Conservation (phyloP, 345 rosid genomes). For the Erucastrum elatum region DNA sequence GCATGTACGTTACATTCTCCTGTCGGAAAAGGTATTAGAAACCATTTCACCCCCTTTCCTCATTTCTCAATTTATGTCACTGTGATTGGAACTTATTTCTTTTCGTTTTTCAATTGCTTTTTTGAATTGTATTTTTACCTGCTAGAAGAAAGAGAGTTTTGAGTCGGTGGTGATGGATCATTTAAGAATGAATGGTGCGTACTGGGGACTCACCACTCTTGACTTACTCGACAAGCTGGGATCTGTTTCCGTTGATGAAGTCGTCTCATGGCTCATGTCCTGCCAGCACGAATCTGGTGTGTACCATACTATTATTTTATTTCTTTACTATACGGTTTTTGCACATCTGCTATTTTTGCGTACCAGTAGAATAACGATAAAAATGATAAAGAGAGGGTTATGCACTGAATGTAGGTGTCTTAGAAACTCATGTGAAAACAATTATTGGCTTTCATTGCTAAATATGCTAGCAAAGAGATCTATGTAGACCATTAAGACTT, state of each 20-base stretch:
- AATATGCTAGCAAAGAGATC: not conserved
- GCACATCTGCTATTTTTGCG: not conserved
- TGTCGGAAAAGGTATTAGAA: slow-evolving; percentile 60
- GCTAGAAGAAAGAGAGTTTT: slow-evolving; percentile 73
- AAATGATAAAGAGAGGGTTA: slow-evolving; percentile 3
- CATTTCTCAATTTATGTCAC: not conserved
- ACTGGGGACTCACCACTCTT: slow-evolving; percentile 86
- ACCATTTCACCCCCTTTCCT: not conserved
- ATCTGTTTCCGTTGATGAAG: slow-evolving; percentile 58
- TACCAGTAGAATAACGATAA: not conserved
- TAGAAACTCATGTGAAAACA: not conserved
- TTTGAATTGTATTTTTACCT: not conserved
- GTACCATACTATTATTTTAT: slow-evolving; percentile 1
- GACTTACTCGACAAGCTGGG: slow-evolving; percentile 74
- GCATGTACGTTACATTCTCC: slow-evolving; percentile 64
- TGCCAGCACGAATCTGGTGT: slow-evolving; percentile 84
- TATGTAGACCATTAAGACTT: slow-evolving; percentile 4
- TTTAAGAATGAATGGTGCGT: slow-evolving; percentile 84
- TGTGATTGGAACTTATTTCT: not conserved
- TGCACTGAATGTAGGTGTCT: slow-evolving; percentile 4
- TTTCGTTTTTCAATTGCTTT: not conserved
- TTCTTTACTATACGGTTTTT: not conserved
- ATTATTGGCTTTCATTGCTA: not conserved
- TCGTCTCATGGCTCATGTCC: slow-evolving; percentile 69
- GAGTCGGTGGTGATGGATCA: slow-evolving; percentile 93